phyloP scores from a whole-genome alignment of 176 grass and related monocot species.

The Cenchrus fungigraminus region DNA sequence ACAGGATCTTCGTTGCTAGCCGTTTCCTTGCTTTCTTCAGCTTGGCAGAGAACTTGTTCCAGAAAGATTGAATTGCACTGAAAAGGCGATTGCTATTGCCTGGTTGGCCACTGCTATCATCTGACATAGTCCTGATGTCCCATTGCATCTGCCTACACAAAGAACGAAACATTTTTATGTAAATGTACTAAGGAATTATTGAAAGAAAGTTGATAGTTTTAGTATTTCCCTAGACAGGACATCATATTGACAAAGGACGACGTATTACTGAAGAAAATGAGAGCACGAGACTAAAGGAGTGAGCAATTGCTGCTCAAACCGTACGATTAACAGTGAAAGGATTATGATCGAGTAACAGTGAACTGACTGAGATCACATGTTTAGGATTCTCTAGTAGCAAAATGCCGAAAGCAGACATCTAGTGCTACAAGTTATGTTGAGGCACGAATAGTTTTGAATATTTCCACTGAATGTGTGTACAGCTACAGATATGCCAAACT shows the following conservation, averaged over 20 bases:
- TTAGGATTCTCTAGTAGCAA: neutral
- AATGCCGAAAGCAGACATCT: neutral
- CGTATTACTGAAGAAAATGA: neutral
- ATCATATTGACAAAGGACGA: neutral
- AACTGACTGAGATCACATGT: neutral
- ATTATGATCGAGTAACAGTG: neutral
- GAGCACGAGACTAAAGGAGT: neutral
- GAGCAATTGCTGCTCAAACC: neutral
- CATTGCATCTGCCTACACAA: conserved; percentile 40
- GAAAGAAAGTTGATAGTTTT: neutral
- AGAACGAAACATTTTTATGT: neutral
- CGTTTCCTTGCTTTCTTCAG: conserved; percentile 64
- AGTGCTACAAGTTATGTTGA: neutral
- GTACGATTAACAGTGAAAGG: neutral
- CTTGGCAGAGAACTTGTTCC: conserved; percentile 46
- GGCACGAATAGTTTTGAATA: neutral
- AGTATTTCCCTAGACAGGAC: neutral
- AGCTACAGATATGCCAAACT: neutral
- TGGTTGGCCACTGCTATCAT: conserved; percentile 44
- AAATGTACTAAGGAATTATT: neutral
- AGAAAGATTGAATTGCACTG: conserved; percentile 55
- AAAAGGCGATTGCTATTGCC: conserved; percentile 66
- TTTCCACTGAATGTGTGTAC: neutral
- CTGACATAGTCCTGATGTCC: conserved; percentile 51
- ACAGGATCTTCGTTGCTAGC: conserved; percentile 68